Evolutionary conservation across 495 filamentous ascomycete genomes (phyloP), one percentile per base, ranked within the genome.

Genomic region (Niebla homalea): DNA sequence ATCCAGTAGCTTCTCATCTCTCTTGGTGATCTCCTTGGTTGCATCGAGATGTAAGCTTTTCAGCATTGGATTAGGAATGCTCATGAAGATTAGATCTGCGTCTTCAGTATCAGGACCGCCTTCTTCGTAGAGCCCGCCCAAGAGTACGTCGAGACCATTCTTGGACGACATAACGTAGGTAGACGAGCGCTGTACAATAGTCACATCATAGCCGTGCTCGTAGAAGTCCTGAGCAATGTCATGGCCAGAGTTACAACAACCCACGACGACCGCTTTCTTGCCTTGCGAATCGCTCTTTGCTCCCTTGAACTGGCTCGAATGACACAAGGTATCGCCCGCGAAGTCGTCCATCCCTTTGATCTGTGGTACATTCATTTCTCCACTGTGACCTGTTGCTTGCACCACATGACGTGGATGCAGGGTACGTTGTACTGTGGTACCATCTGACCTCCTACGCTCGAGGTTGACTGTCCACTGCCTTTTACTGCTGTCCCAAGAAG

Each of bases 161-260:
- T 78, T 62, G 14, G 73, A 77, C 0, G 76, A 74, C 6, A 89
- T 64, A 32, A 94, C 80, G 48, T 72, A 80, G 0, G 87, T 90
- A 14, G 78, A 78, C 1, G 80, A 82, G 16, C 87, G 77, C 68
- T 93, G 87, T 11, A 93, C 69, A 58, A 93, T 79, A 8, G 85
- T 90, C n/a, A 89, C 82, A n/a, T 83, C 72, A 55, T 84, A 84
- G 1, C 87, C 87, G 37, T 84, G 79, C 58, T 90, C 85, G 60
- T 79, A 80, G 59, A 73, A 90, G 56, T 90, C 82, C 60, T 90
- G 84, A 26, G 83, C 80, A 53, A 93, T 93, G 60, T 93, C 87
- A 56, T 89, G 50, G 32, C 51, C 78, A 2, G 84, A 89, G 60
- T 89, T 92, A 64, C 87, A 87, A 25, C 78, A 81, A 4, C 87